Evolutionary conservation across 2,329 filamentous ascomycete genomes (phyloP).

Genomic region (Neocucurbitaria cava): DNA sequence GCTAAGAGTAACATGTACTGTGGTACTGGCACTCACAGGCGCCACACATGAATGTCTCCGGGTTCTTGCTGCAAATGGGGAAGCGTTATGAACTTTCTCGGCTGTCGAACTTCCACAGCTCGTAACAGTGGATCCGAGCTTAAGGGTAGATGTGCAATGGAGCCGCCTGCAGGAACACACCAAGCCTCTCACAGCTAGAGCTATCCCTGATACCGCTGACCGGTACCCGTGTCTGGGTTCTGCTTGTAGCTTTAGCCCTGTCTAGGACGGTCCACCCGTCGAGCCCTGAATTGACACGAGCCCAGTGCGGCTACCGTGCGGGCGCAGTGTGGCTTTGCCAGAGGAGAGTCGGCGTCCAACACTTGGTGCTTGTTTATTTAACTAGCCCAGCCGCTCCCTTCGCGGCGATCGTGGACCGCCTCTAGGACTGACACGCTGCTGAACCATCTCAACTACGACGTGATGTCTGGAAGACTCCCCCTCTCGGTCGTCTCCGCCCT

Average conservation of each 20-base stretch:
- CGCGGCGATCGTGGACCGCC: neutral
- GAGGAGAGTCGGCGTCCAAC: constrained; percentile 2
- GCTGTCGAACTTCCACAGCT: neutral
- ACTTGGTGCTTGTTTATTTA: constrained; percentile 7
- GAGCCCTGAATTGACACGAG: constrained; percentile 11
- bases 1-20: constrained; percentile 7
- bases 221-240: constrained; percentile 2
- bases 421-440: neutral
- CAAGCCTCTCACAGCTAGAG: constrained; percentile 5
- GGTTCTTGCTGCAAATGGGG: constrained; percentile 3
- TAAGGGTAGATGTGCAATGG: neutral
- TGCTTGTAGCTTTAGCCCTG: constrained; percentile 4
- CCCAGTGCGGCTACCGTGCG: constrained; percentile 6
- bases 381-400: constrained; percentile 1
- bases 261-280: constrained; percentile 10
- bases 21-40: neutral
- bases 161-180: constrained; percentile 4
- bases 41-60: constrained; percentile 9
- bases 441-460: constrained; percentile 1
- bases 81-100: neutral
- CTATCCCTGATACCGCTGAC: constrained; percentile 10
- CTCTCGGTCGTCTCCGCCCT: constrained; percentile 17
- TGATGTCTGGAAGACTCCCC: constrained; percentile 25
- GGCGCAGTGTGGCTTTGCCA: constrained; percentile 15
- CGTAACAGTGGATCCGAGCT: constrained; percentile 6